Percentiles rank a stretch among this genome's conserved stretches.
Conservation (phyloP, 805 yeast species). For the Cyberlindnera sargentensis region DNA sequence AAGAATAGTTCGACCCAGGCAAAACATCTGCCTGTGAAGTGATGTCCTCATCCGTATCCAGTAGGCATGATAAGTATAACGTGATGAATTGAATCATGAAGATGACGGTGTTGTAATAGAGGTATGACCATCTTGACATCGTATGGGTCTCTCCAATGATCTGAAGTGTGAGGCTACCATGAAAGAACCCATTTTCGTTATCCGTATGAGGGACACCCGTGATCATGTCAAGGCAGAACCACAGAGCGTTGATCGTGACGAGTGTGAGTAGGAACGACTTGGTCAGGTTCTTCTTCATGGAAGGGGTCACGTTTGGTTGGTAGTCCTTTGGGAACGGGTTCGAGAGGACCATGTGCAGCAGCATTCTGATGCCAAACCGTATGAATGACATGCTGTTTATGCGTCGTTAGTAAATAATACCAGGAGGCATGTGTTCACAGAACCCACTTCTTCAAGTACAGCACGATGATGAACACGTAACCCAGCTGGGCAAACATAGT, state of each 20-base stretch:
- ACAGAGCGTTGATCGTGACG: constrained; percentile 18
- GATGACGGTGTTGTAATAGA: constrained; percentile 27
- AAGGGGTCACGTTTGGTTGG: constrained; percentile 19
- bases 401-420: constrained; percentile 3
- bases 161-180: constrained; percentile 36
- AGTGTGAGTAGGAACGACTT: constrained; percentile 25
- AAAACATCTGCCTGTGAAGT: constrained; percentile 24
- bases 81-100: constrained; percentile 25
- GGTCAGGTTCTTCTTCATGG: constrained; percentile 22
- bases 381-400: constrained; percentile 17
- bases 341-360: constrained; percentile 31
- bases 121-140: constrained; percentile 16
- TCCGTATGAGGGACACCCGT: constrained; percentile 22
- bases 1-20: constrained; percentile 18
- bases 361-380: constrained; percentile 26
- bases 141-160: constrained; percentile 41
- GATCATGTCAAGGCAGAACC: constrained; percentile 30
- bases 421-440: background rate
- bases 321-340: constrained; percentile 32
- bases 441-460: constrained; percentile 21
- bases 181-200: constrained; percentile 6
- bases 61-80: constrained; percentile 25
- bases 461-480: constrained; percentile 16
- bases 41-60: constrained; percentile 24
- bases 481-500: constrained; percentile 14